phyloP scores from a whole-genome alignment of 495 filamentous ascomycete genomes.

The Neurospora sp. region DNA sequence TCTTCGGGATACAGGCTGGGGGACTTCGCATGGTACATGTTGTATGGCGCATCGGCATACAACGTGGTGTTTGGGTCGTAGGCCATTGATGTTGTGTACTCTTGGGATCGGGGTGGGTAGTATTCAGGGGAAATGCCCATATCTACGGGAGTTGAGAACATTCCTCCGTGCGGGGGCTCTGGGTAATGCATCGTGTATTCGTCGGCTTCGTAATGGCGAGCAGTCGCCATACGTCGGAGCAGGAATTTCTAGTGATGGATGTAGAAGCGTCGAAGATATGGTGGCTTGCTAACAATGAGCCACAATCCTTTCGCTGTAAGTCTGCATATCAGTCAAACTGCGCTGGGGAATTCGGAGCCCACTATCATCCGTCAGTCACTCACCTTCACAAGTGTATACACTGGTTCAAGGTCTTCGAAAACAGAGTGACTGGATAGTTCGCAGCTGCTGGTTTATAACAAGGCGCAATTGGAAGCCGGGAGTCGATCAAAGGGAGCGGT shows the following conservation, averaged over 20 bases:
- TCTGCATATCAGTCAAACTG: not conserved
- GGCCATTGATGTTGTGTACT: conserved; percentile 29
- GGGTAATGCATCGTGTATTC: conserved; percentile 35
- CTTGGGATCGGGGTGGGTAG: conserved; percentile 30
- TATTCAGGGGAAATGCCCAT: conserved; percentile 32
- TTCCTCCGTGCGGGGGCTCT: conserved; percentile 29
- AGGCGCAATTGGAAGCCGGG: not conserved
- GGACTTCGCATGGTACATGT: conserved; percentile 27
- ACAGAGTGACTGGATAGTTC: not conserved
- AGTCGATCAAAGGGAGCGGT: not conserved
- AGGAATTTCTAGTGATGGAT: not conserved
- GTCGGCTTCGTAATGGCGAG: conserved; percentile 19
- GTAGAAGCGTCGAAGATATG: not conserved
- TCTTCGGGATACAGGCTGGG: conserved; percentile 37
- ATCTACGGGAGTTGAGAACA: conserved; percentile 28
- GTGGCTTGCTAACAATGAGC: not conserved
- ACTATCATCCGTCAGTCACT: not conserved
- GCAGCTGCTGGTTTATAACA: not conserved
- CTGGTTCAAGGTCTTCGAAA: not conserved
- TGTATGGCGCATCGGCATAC: conserved; percentile 27
- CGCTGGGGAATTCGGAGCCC: not conserved
- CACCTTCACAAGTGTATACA: not conserved
- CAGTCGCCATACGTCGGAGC: conserved; percentile 7
- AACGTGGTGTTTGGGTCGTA: conserved; percentile 24
- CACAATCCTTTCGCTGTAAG: not conserved